phyloP scores from a whole-genome alignment of 306 rosid genomes.

The Amphicarpaea edgeworthii region DNA sequence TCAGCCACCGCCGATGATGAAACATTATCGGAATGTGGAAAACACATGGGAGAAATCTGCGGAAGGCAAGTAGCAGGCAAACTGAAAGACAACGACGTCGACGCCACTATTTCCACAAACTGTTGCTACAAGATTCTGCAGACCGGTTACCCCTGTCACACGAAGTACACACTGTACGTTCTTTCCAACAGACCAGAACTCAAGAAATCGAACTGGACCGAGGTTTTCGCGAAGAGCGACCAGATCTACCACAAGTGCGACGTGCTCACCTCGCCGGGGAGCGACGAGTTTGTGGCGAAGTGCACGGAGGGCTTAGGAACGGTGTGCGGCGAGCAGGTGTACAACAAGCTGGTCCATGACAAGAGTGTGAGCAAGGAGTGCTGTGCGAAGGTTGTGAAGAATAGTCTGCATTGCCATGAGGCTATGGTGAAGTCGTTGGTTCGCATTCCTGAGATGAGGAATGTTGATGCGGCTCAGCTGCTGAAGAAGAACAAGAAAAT shows the following conservation, averaged over 20 bases:
- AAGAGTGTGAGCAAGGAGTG: neutral
- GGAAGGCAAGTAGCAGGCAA: neutral
- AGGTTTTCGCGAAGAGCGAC: neutral
- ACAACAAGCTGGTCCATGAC: neutral
- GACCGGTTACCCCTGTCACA: conserved; percentile 1
- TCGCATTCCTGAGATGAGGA: conserved; percentile 31
- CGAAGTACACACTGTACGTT: neutral
- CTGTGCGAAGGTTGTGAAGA: conserved; percentile 27
- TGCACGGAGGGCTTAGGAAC: neutral
- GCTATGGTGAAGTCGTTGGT: conserved; percentile 22
- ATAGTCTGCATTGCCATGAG: conserved; percentile 29
- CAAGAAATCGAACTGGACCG: neutral
- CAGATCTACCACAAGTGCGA: conserved; percentile 29
- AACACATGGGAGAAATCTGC: neutral
- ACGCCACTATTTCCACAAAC: neutral
- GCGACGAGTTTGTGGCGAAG: neutral
- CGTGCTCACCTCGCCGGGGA: neutral
- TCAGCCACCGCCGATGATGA: neutral
- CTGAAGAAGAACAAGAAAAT: neutral
- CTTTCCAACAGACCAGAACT: neutral
- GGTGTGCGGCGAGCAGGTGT: neutral
- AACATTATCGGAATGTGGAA: conserved; percentile 1
- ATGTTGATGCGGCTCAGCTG: neutral
- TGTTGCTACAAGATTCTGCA: neutral
- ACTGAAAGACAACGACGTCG: neutral